Conservation (phyloP, 257 asterid genomes). For the Hygrophila difformis region DNA sequence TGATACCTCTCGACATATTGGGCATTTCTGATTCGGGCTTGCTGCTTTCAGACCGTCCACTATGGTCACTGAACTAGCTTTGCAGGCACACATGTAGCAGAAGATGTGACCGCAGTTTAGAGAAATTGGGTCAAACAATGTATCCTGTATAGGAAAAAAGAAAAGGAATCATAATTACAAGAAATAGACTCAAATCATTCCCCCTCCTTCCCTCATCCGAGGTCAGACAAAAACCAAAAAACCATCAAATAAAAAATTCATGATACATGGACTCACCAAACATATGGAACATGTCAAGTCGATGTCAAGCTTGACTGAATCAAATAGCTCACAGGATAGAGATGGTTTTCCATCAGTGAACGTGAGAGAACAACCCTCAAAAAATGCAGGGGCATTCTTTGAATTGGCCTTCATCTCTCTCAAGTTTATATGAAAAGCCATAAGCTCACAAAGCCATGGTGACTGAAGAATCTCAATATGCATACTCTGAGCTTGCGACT, state of each 20-base stretch:
- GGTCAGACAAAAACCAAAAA: no score
- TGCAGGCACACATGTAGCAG: slow-evolving; percentile 89
- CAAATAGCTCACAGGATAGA: slow-evolving; percentile 66
- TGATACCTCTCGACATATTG: slow-evolving; percentile 85
- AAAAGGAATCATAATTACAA: background rate
- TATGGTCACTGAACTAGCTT: slow-evolving; percentile 78
- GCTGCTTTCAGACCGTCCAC: slow-evolving; percentile 77
- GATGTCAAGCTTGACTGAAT: slow-evolving; percentile 65
- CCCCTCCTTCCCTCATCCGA: no score
- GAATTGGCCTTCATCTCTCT: slow-evolving; percentile 28
- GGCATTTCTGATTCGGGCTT: slow-evolving; percentile 42
- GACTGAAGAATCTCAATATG: slow-evolving; percentile 91
- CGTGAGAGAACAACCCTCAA: slow-evolving; percentile 55
- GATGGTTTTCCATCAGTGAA: slow-evolving; percentile 58
- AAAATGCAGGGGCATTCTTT: slow-evolving; percentile 32
- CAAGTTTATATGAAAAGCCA: slow-evolving; percentile 80
- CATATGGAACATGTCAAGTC: slow-evolving; percentile 93
- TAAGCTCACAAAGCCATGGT: slow-evolving; percentile 89
- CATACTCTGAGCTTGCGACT: slow-evolving; percentile 71
- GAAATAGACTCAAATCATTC: no score
- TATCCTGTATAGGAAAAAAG: slow-evolving; percentile 45
- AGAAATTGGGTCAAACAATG: slow-evolving; percentile 76
- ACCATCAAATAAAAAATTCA: no score
- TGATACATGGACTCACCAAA: slow-evolving; percentile 54
- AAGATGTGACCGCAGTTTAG: slow-evolving; percentile 86